Base-by-base conservation (phyloP, 805 yeast species). In the Saturnispora galanensis region DNA sequence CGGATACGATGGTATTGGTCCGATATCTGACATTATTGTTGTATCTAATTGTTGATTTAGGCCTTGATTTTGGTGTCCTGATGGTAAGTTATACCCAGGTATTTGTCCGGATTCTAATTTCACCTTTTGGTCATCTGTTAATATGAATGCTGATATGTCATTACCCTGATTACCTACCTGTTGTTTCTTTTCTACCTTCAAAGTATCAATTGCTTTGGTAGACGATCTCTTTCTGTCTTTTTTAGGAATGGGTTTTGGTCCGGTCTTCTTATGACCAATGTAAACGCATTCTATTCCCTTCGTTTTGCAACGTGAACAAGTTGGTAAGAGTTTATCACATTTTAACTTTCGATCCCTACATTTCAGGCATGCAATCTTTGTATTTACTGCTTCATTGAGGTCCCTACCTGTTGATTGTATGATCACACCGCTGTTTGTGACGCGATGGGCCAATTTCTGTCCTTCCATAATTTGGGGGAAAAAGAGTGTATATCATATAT, bases 261-360 rank as follows among this genome's bases (percentile, higher is more conserved):
- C 66, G 9, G 63, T 60, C 45, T 62, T 62, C 39, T 47, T 53
- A 39, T 54, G 65, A 7, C 52, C 46, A 1, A 57, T 35, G 38
- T 62, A 62, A 3, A 52, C 44, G 38, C 66, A 62, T 10, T 42
- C 47, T 6, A 41, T 10, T 1, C 51, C 38, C 38, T 50, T 57
- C 6, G 42, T 8, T 2, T 29, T 16, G 42, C 66, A 62, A 28
- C 60, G 49, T 3, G 52, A 15, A 38, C 66, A 62, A 5, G 18
- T 21, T 1, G 66, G 65, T 8, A 37, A 28, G 6, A 30, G 16
- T 42, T 56, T 61, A 31, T 59, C 63, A 44, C 68, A 63, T 43
- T 55, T 58, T 11, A 61, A 50, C 43, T 62, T 60, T 46, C 54
- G 57, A 26, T 50, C 52, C 3, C 67, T 51, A 39, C 68, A 63